Percentiles rank a stretch among this genome's conserved stretches.
Evolutionary conservation across 257 asterid genomes (phyloP).

Genomic region (Coffea canephora): DNA sequence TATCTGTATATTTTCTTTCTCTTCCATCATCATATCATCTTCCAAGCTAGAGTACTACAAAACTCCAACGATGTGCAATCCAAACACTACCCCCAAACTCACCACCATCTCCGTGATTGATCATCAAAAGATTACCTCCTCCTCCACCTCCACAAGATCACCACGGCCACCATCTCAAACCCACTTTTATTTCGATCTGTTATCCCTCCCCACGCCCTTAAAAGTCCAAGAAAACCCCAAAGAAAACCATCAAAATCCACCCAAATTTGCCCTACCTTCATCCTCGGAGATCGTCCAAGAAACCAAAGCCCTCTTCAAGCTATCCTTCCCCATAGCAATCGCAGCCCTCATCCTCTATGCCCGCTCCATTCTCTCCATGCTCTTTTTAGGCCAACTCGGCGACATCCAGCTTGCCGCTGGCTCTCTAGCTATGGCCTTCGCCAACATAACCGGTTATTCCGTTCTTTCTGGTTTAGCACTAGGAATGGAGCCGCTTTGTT

Average conservation of each 20-base stretch:
- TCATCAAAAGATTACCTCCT: conserved; percentile 20
- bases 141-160: conserved; percentile 23
- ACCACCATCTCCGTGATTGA: conserved; percentile 41
- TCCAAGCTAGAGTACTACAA: not conserved
- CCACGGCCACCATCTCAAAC: conserved; percentile 29
- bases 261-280: conserved; percentile 20
- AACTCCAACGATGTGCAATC: conserved; percentile 51
- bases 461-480: conserved; percentile 68
- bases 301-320: conserved; percentile 43
- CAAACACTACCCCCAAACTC: conserved; percentile 31
- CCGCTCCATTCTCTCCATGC: conserved; percentile 69
- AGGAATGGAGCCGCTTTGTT: conserved; percentile 85
- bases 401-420: conserved; percentile 69
- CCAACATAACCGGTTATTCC: conserved; percentile 68
- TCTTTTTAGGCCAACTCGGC: conserved; percentile 71
- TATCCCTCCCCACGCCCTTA: conserved; percentile 32
- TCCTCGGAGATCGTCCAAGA: conserved; percentile 38
- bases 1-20: not conserved
- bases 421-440: conserved; percentile 73
- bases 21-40: not conserved
- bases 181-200: conserved; percentile 48
- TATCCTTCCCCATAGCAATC: conserved; percentile 71
- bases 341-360: conserved; percentile 64
- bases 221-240: conserved; percentile 26
- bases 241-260: conserved; percentile 9